Evolutionary conservation across 306 rosid species (phyloP).

Genomic region (Quercus aquifolioides): DNA sequence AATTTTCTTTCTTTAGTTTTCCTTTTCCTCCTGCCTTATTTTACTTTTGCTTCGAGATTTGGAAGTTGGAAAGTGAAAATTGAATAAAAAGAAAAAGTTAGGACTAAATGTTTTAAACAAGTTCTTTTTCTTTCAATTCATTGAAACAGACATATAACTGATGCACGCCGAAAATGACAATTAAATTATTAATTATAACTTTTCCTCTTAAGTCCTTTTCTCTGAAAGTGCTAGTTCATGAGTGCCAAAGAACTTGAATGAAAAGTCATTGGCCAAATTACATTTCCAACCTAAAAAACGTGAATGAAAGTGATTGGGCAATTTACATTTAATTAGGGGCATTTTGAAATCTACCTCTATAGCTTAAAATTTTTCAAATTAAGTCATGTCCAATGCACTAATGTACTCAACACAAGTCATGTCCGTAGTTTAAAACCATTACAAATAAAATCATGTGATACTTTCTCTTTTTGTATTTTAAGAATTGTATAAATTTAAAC

Average conservation of each 20-base stretch:
- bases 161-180: not conserved
- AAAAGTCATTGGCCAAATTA: not conserved
- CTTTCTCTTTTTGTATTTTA: no score
- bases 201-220: not conserved
- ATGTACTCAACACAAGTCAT: no score
- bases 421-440: no score
- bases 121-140: not conserved
- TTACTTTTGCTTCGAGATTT: not conserved
- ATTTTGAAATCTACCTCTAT: no score
- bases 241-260: not conserved
- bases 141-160: not conserved
- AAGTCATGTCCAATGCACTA: no score
- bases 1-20: not conserved
- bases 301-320: no score
- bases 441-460: no score
- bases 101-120: not conserved
- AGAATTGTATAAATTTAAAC: no score
- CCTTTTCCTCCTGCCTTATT: not conserved
- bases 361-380: no score
- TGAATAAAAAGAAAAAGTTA: not conserved
- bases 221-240: not conserved
- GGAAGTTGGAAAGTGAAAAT: not conserved
- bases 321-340: no score
- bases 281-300: no score
- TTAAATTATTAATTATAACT: not conserved